Base-by-base conservation (phyloP, 2,329 filamentous ascomycete species). In the Alternaria sp. region DNA sequence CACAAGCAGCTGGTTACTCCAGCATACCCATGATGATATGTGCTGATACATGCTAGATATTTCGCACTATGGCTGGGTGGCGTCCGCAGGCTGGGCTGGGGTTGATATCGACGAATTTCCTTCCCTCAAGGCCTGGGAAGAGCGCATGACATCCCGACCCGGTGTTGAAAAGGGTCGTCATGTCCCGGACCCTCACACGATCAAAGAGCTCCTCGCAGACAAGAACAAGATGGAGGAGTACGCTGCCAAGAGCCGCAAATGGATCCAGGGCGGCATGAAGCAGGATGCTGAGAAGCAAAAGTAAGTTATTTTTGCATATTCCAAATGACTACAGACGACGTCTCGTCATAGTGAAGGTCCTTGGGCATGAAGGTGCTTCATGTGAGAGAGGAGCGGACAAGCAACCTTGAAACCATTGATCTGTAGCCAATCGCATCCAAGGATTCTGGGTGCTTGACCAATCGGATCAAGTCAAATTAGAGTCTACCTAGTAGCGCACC, bases 1-100 rank as follows among this genome's bases (percentile, higher is more conserved):
- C 49, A 23, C 13, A 36, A 15, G 15, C 9, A 23, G 17, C 6
- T 36, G 19, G 11, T 8, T 32, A 40, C 19, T 52, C 15, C 6
- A 40, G 30, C 28, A 52, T 25, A 32, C 15, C 19, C 23, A 23
- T 51, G 17, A 11, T n/a, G 19, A 25, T 17, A 30, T 17, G 21
- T 45, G 25, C 62, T 65, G 57, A 67, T 56, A 54, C 52, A 52
- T 23, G 7, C 13, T 23, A 76, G 93, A 97, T 77, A 91, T 97
- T 63, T 85, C 92, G 45, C 88, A 88, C 77, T 93, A 90, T 87
- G 92, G 92, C 25, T 96, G 93, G 93, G 85, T 95, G 5, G 84
- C 88, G 5, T 77, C 80, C 2, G 83, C 87, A 1, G 81, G 83
- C 15, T 88, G 90, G 83, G 83, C 85, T 0, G 90, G 90, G 15